Evolutionary conservation across 2,329 filamentous ascomycete genomes (phyloP), one percentile per base, ranked within the genome.

Genomic region (Parasarocladium wereldwijsianum): DNA sequence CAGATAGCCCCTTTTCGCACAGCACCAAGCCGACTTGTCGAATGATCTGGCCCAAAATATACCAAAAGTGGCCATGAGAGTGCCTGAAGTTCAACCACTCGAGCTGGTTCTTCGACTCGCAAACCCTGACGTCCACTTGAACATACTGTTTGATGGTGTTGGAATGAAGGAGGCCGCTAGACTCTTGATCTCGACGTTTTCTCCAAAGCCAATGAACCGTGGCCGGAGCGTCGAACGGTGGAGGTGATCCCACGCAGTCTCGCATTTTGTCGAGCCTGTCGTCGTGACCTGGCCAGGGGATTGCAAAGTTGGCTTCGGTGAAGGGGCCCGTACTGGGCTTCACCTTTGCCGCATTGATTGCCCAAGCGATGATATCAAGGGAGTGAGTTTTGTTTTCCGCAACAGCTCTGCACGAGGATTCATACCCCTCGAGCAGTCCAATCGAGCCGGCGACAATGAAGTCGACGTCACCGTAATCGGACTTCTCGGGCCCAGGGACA

Each of bases 61-160:
- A 77, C 63, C 74, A 74, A 1, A 72, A 33, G 40, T 87, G 81
- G n/a, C 78, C 76, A 40, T 87, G 81, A 1, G 70, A 66, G 22
- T 76, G 62, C 39, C 70, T 70, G 52, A 85, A 84, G 4, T 70
- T 50, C 21, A 63, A 59, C 79, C 80, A 87, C 17, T 60, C 56
- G 37, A 67, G 61, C 31, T 50, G 41, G 10, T 52, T 44, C 1
- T 52, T 37, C 2, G 49, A 54, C 2, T 42, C 40, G 33, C 63
- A 72, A 15, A 76, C 46, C 17, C 68, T 62, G 2, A 87, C 47
- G 43, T 90, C 82, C 16, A 87, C 58, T 40, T 90, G 82, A 4
- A 82, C 64, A 42, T 62, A 66, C 18, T 28, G 36, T 4, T 17
- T 5, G 9, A 15, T 16, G 14, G 27, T 5, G 10, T 8, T 12